A percentile compares a stretch with the other conserved stretches of the same genome.
Evolutionary conservation across 208 protist genomes (phyloP).

Genomic region (Leishmania braziliensis): DNA sequence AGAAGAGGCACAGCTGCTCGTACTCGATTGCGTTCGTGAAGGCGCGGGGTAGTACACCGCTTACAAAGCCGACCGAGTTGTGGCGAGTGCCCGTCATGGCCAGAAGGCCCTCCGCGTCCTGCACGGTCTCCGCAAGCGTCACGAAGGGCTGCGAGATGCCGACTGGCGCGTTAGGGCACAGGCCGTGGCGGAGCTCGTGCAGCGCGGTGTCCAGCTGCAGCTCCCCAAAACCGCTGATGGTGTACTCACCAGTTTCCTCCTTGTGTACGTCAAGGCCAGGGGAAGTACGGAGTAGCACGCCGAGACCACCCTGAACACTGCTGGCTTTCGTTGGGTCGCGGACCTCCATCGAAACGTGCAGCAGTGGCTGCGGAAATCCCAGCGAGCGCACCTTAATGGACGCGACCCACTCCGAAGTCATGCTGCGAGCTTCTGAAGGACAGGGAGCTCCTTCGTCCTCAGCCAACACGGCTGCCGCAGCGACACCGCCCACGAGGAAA

Average conservation of each 20-base stretch:
- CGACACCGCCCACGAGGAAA: conserved; percentile 53
- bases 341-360: conserved; percentile 98
- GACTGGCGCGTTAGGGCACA: conserved; percentile 62
- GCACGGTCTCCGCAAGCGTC: conserved; percentile 97
- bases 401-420: conserved; percentile 47
- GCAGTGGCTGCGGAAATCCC: conserved; percentile 38
- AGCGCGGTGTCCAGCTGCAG: conserved; percentile 99
- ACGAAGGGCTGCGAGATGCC: conserved; percentile 96
- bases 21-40: conserved; percentile 59
- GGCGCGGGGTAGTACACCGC: conserved; percentile 40
- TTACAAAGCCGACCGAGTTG: conserved; percentile 50
- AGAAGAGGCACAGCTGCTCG: conserved; percentile 54
- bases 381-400: conserved; percentile 46
- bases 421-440: not conserved
- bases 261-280: conserved; percentile 90
- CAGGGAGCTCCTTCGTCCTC: conserved; percentile 33
- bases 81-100: conserved; percentile 59
- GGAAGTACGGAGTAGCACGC: conserved; percentile 92
- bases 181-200: conserved; percentile 94
- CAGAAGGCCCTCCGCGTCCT: conserved; percentile 84
- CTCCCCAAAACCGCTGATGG: conserved; percentile 98
- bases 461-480: conserved; percentile 36
- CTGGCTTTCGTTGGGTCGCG: conserved; percentile 95
- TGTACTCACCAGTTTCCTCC: conserved; percentile 98
- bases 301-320: conserved; percentile 94